Evolutionary conservation across 208 protist species (phyloP).

Genomic region (Trypanosoma congolense): DNA sequence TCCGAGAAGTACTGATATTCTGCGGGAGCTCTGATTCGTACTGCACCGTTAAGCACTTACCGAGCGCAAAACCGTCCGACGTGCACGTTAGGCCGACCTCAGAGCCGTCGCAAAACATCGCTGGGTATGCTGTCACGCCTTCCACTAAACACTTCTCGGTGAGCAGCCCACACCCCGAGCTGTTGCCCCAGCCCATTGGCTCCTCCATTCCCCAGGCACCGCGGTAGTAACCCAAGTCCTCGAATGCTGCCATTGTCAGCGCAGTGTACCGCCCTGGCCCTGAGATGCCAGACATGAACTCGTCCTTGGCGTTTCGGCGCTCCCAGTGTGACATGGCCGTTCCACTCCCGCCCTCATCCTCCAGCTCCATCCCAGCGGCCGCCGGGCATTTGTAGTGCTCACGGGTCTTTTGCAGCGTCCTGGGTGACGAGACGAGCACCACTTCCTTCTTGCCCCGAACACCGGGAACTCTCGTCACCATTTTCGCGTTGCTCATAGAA

Average conservation of each 20-base stretch:
- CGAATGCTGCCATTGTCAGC: constrained; percentile 71
- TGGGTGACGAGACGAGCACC: constrained; percentile 27
- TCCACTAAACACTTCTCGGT: constrained; percentile 35
- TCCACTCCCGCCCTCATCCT: constrained; percentile 47
- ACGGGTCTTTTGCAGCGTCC: constrained; percentile 26
- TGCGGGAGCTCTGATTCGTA: constrained; percentile 3
- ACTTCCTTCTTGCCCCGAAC: constrained; percentile 43
- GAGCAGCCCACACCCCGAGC: constrained; percentile 49
- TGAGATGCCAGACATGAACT: constrained; percentile 5
- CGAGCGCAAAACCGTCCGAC: constrained; percentile 18
- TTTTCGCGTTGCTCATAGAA: constrained; percentile 4
- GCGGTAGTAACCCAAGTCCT: constrained; percentile 75
- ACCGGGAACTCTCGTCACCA: constrained; percentile 4
- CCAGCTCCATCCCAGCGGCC: constrained; percentile 59
- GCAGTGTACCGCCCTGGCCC: constrained; percentile 34
- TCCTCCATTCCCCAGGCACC: constrained; percentile 53
- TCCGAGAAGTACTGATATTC: constrained; percentile 41
- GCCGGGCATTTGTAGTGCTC: constrained; percentile 61
- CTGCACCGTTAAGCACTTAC: constrained; percentile 18
- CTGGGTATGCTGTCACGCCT: constrained; percentile 26
- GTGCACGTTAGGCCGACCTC: constrained; percentile 20
- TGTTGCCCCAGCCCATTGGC: constrained; percentile 57
- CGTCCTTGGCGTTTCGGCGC: constrained; percentile 8
- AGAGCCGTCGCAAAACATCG: constrained; percentile 41
- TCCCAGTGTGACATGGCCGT: constrained; percentile 22